phyloP scores from a whole-genome alignment of 2,329 filamentous ascomycete genomes.

The Arthroderma uncinatum region DNA sequence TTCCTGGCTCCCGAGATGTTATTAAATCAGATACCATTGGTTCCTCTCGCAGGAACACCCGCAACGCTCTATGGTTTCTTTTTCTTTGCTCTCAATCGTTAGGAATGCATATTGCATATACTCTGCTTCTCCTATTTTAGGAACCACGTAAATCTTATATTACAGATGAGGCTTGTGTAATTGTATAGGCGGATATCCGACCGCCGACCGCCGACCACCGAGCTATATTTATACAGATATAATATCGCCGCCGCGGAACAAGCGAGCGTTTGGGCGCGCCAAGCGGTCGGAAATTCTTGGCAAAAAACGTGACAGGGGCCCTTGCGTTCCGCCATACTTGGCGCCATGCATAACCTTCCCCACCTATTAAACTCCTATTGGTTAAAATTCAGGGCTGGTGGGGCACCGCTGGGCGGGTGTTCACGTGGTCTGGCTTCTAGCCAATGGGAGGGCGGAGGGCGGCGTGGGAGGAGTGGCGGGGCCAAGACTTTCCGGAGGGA shows the following conservation, averaged over 20 bases:
- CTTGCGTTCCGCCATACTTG: not conserved
- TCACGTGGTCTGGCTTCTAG: conserved; percentile 7
- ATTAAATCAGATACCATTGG: not conserved
- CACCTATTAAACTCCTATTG: not conserved
- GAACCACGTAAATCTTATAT: no score
- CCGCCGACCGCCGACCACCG: not conserved
- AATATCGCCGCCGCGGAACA: not conserved
- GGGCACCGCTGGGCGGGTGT: not conserved
- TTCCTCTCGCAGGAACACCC: not conserved
- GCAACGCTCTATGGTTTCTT: not conserved
- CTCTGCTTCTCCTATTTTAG: not conserved
- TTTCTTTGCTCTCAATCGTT: not conserved
- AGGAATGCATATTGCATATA: not conserved
- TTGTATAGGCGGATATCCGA: not conserved
- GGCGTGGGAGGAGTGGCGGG: conserved; percentile 3
- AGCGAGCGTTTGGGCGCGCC: not conserved
- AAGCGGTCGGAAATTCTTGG: conserved; percentile 3
- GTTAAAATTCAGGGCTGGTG: not conserved
- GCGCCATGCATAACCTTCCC: not conserved
- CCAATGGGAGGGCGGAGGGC: conserved; percentile 6
- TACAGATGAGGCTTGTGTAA: no score
- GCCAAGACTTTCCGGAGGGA: conserved; percentile 9
- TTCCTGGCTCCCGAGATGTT: not conserved
- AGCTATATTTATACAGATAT: not conserved
- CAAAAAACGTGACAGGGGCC: not conserved